phyloP scores from a whole-genome alignment of 2,329 filamentous ascomycete species.

The Apiospora aurea region DNA sequence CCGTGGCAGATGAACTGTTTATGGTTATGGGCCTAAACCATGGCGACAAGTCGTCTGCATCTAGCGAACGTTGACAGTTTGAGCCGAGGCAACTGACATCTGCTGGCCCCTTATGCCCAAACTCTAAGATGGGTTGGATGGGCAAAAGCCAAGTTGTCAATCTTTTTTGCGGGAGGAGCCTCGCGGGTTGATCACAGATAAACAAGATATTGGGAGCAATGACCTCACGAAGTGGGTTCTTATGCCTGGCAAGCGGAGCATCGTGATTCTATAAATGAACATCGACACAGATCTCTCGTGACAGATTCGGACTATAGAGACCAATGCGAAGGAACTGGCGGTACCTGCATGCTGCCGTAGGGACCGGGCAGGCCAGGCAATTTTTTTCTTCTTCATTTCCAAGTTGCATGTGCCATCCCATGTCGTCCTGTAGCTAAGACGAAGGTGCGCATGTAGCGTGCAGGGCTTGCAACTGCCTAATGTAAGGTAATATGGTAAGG shows the following conservation, averaged over 20 bases:
- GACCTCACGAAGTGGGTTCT: slow-evolving; percentile 6
- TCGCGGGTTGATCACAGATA: slow-evolving; percentile 2
- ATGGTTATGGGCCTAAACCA: neutral
- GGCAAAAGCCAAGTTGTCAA: neutral
- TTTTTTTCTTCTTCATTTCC: neutral
- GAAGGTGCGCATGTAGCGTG: neutral
- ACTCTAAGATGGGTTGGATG: neutral
- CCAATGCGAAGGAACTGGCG: neutral
- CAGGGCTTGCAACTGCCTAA: slow-evolving; percentile 7
- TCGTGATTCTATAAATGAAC: slow-evolving; percentile 16
- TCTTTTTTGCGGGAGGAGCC: neutral
- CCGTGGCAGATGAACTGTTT: neutral
- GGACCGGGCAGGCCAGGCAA: neutral
- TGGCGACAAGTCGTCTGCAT: neutral
- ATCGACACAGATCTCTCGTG: slow-evolving; percentile 5
- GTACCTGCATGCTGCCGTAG: neutral
- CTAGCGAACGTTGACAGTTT: slow-evolving; percentile 10
- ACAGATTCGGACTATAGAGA: neutral
- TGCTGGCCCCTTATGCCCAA: neutral
- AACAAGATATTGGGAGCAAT: slow-evolving; percentile 4
- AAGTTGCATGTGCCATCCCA: slow-evolving; percentile 14
- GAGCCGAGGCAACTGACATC: slow-evolving; percentile 8
- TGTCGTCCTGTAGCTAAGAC: slow-evolving; percentile 10
- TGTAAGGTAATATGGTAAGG: neutral
- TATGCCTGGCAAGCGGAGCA: slow-evolving; percentile 17